A percentile compares a stretch with the other conserved stretches of the same genome.
Evolutionary conservation across 257 asterid genomes (phyloP).

Genomic region (Coffea eugenioides): DNA sequence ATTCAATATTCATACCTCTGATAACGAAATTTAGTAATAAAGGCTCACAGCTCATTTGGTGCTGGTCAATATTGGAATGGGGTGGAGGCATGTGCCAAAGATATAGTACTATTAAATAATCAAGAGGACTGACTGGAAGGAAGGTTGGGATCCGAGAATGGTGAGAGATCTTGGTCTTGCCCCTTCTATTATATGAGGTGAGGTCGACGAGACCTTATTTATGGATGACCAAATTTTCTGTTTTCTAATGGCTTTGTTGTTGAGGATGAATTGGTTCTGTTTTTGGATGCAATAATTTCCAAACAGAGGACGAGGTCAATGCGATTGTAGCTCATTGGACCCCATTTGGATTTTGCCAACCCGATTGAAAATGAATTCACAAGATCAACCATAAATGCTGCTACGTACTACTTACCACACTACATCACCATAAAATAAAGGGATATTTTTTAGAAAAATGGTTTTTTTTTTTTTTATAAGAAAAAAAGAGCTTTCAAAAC

Average conservation of each 20-base stretch:
- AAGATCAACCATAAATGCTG: neutral
- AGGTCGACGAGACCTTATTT: neutral
- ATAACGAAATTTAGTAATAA: neutral
- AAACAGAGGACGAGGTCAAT: neutral
- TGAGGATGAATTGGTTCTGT: neutral
- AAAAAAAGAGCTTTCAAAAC: no score
- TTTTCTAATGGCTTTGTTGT: no score
- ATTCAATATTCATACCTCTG: neutral
- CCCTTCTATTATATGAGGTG: neutral
- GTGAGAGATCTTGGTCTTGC: neutral
- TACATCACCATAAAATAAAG: neutral
- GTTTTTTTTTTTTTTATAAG: no score
- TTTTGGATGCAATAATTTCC: neutral
- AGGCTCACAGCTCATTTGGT: neutral
- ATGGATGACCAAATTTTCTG: neutral
- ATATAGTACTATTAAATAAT: neutral
- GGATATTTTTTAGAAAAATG: no score
- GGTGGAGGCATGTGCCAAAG: slow-evolving; percentile 12
- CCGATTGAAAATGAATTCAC: neutral
- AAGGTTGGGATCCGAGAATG: neutral
- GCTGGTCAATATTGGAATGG: neutral
- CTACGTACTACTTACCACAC: no score
- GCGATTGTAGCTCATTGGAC: neutral
- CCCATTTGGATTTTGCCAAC: neutral
- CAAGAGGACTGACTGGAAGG: neutral